Evolutionary conservation across 108 stramenopile genomes (phyloP).

Genomic region (Cyclotella sp.): DNA sequence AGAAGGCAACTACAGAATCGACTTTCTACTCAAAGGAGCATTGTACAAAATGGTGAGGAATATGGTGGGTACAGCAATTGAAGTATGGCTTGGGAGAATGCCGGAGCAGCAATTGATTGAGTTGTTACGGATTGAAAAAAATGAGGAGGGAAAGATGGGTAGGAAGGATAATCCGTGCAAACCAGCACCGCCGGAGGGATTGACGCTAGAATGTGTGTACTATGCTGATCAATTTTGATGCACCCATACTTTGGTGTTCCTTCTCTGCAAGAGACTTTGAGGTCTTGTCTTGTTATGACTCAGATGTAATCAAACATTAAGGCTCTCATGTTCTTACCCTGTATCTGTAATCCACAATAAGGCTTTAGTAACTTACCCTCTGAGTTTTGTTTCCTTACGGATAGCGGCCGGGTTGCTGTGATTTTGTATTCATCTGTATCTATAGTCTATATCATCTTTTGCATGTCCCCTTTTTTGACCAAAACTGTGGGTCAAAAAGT

Average conservation of each 20-base stretch:
- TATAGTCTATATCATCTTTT: too few species aligned
- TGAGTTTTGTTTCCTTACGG: too few species aligned
- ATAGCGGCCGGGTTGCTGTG: too few species aligned
- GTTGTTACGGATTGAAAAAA: slow-evolving; percentile 45
- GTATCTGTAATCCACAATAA: too few species aligned
- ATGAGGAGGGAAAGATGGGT: slow-evolving; percentile 17
- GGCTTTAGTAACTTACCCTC: too few species aligned
- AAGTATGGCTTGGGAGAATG: slow-evolving; percentile 63
- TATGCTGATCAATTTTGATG: slow-evolving; percentile 57
- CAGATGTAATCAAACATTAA: too few species aligned
- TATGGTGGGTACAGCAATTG: slow-evolving; percentile 84
- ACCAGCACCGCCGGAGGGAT: slow-evolving; percentile 84
- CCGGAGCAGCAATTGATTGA: slow-evolving; percentile 52
- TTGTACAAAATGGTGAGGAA: slow-evolving; percentile 90
- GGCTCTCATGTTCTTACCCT: too few species aligned
- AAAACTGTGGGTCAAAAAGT: too few species aligned
- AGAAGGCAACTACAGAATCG: slow-evolving; percentile 71
- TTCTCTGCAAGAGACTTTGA: too few species aligned
- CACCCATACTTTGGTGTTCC: neutral
- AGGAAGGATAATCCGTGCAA: slow-evolving; percentile 75
- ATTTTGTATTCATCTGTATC: too few species aligned
- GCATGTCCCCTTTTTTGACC: too few species aligned
- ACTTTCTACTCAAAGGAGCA: slow-evolving; percentile 77
- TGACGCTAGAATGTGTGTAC: slow-evolving; percentile 84
- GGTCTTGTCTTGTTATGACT: too few species aligned